Evolutionary conservation across 2,329 filamentous ascomycete species (phyloP), one percentile per base, ranked within the genome.

Genomic region (Ophiostoma pallidulum): DNA sequence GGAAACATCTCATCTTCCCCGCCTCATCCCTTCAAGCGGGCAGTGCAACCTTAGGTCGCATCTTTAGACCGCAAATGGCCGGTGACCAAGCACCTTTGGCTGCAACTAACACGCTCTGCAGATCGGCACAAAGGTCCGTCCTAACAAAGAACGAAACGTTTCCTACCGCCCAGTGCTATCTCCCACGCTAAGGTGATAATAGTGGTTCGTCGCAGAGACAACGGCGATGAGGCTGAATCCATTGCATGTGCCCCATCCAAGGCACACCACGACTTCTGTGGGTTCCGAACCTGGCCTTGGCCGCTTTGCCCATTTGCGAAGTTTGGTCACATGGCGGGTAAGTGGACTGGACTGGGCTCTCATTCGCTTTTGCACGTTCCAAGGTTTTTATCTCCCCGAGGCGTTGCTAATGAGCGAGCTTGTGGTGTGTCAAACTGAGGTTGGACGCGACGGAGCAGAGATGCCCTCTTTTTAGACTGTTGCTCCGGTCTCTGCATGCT

Each of bases 1-100:
- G n/a, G 10, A 28, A 28, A 10, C 24, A 7, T 7, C 13, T 18
- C 29, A 12, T 9, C 7, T 29, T 22, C 46, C 46, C 46, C 46
- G 41, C 46, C 46, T 44, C 41, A n/a, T 38, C 2, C 37, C 22
- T 18, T 16, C 8, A 47, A 41, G 28, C 8, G 14, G 45, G 45
- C 45, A 31, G 45, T 48, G 45, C 45, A 48, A 38, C 16, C 12
- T 48, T 44, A 40, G 40, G 31, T 41, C 46, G 46, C 46, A 44
- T n/a, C n/a, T n/a, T 48, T 44, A 40, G 40, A 37, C 46, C 46
- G 46, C 46, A 44, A 35, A 39, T 48, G 46, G 46, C 41, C 41
- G 40, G n/a, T n/a, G n/a, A n/a, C n/a, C 13, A 16, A 39, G n/a
- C 43, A 40, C 36, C n/a, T n/a, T 33, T 24, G 31, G 19, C 39